These are phyloP conservation scores for Fagopyrum tataricum DNA, from an alignment of 148 eudicot genomes.

Conservation along the genomic window DNA sequence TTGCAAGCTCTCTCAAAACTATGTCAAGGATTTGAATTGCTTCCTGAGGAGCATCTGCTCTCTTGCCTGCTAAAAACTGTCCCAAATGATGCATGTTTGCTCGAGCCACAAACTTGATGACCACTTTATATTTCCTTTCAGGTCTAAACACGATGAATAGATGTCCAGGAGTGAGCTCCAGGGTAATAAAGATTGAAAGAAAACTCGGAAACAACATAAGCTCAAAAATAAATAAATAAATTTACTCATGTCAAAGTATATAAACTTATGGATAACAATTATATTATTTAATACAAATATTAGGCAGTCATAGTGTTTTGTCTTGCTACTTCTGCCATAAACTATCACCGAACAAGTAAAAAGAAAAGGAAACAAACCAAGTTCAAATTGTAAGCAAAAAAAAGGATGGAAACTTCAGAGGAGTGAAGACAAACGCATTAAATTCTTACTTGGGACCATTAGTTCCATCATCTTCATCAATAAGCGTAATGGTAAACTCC, in stretches of 20 bases:
- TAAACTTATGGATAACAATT: neutral
- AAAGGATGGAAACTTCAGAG: constrained; percentile 7
- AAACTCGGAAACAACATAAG: neutral
- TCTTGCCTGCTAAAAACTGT: constrained; percentile 59
- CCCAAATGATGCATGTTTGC: constrained; percentile 58
- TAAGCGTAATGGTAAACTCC: constrained; percentile 48
- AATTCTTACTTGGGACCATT: constrained; percentile 53
- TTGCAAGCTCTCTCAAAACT: constrained; percentile 57
- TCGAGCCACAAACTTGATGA: constrained; percentile 51
- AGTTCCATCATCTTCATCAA: constrained; percentile 44
- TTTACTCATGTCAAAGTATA: neutral
- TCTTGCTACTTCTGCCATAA: neutral
- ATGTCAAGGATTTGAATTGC: constrained; percentile 61
- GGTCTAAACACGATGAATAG: constrained; percentile 23
- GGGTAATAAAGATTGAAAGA: neutral
- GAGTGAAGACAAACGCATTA: constrained; percentile 13
- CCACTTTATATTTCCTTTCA: constrained; percentile 51
- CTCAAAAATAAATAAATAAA: neutral
- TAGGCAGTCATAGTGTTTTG: neutral
- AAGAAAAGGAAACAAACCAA: neutral
- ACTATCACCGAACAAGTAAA: neutral
- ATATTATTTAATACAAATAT: neutral
- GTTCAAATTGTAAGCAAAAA: neutral
- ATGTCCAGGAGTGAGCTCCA: neutral
- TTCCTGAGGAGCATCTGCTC: constrained; percentile 58